phyloP scores from a whole-genome alignment of 2,329 filamentous ascomycete species.

The Penicillium fuscoglaucum region DNA sequence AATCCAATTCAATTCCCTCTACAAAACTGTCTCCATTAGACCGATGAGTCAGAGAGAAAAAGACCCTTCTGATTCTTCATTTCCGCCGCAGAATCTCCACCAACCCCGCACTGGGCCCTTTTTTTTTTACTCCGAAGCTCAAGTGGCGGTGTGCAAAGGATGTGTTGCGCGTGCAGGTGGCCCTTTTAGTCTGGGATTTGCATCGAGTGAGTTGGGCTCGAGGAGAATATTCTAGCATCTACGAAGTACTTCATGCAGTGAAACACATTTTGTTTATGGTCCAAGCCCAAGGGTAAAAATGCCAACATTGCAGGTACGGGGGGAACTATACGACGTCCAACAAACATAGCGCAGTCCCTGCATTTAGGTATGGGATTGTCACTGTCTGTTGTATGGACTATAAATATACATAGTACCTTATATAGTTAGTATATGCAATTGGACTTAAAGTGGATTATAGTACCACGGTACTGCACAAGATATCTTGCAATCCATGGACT shows the following conservation, averaged over 20 bases:
- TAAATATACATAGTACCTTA: background rate
- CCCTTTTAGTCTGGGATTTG: conserved; percentile 4
- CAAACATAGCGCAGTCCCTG: background rate
- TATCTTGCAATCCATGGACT: background rate
- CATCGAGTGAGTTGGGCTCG: background rate
- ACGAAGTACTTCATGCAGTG: background rate
- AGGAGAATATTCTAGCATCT: background rate
- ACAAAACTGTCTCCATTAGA: background rate
- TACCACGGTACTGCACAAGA: background rate
- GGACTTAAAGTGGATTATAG: background rate
- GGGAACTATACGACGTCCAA: background rate
- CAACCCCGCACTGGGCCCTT: conserved; percentile 16
- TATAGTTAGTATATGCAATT: background rate
- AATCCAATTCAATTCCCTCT: background rate
- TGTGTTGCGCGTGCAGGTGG: conserved; percentile 20
- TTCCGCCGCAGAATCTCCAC: conserved; percentile 5
- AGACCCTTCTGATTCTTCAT: background rate
- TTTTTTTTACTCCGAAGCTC: conserved; percentile 9
- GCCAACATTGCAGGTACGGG: background rate
- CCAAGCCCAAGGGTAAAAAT: background rate
- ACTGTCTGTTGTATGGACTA: background rate
- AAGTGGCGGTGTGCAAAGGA: conserved; percentile 29
- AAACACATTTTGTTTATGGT: background rate
- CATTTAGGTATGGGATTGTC: background rate
- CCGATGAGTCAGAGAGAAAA: conserved; percentile 9